Evolutionary conservation across 2,329 filamentous ascomycete genomes (phyloP), one percentile per base, ranked within the genome.

Genomic region (Penicillium sp.): DNA sequence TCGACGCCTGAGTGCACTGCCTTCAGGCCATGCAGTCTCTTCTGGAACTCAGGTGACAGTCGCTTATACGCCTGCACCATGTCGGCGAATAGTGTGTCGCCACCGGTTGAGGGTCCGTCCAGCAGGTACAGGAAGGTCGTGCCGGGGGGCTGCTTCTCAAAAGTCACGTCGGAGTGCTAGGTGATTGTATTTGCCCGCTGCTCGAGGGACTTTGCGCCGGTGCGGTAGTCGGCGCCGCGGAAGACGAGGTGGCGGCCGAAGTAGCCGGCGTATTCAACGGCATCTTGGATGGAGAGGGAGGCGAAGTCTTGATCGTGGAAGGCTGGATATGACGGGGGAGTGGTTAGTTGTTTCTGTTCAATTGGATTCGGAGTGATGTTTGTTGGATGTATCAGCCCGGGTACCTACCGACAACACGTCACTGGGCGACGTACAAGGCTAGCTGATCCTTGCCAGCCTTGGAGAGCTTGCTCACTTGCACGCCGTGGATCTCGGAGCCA

Each of bases 131-230:
- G 79, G 78, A 97, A 96, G 0, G 93, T 96, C 0, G 92, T 97
- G 33, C 92, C 92, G 0, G 93, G 92, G 1, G 93, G 92, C 79
- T 97, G 93, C 68, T 86, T 81, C 80, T 97, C 93, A 74, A 96
- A 97, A 0, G 90, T 91, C 1, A 96, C 89, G 68, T 97, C 93
- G 0, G 89, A 91, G 79, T 97, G 93, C 92, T 92, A 97, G 8
- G 91, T 91, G 1, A 96, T 88, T 0, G 89, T 91, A 78, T 89
- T 94, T 3, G 91, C 93, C 24, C 90, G 85, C 51, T 86, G 86
- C 58, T 84, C 79, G 67, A 92, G 88, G 76, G 90, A 91, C 53
- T 85, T 81, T 22, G 85, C 79, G 22, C 82, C 84, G 2, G 82
- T 84, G 7, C 83, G 86, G 68, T 91, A 89, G 62, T 86, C 80